phyloP scores from a whole-genome alignment of 2,329 filamentous ascomycete species.

The Leptodontidium sp. region DNA sequence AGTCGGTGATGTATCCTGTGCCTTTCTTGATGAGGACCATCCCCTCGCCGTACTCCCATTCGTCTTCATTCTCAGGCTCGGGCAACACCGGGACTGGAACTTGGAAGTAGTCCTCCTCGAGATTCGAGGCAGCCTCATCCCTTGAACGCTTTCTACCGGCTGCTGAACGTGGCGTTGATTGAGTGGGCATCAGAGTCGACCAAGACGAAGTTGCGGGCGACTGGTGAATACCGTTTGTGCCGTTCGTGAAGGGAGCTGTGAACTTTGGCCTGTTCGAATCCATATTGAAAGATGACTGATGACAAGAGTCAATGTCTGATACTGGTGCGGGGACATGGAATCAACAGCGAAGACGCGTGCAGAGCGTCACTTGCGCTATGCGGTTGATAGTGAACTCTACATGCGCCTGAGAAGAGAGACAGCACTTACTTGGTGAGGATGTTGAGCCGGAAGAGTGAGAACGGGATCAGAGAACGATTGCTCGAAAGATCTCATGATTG shows the following conservation, averaged over 20 bases:
- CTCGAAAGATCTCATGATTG: conserved; percentile 43
- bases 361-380: neutral
- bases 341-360: neutral
- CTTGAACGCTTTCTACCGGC: conserved; percentile 79
- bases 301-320: conserved; percentile 21
- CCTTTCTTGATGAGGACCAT: conserved; percentile 75
- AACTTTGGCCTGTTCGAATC: conserved; percentile 36
- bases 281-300: conserved; percentile 41
- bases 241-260: conserved; percentile 40
- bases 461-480: conserved; percentile 41
- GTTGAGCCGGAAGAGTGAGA: conserved; percentile 42
- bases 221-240: conserved; percentile 23
- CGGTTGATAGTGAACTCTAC: neutral
- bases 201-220: conserved; percentile 39
- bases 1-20: conserved; percentile 61
- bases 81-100: conserved; percentile 48
- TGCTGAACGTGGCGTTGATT: conserved; percentile 41
- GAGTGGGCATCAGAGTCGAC: conserved; percentile 37
- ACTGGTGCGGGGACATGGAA: neutral
- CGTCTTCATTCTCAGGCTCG: conserved; percentile 63
- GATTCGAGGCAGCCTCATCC: conserved; percentile 74
- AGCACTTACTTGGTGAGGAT: conserved; percentile 37
- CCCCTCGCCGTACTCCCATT: conserved; percentile 75
- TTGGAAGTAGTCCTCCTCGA: conserved; percentile 60
- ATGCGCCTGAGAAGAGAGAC: conserved; percentile 1